Evolutionary conservation across 164 flowering plant species (phyloP).

Genomic region (Vitis riparia): DNA sequence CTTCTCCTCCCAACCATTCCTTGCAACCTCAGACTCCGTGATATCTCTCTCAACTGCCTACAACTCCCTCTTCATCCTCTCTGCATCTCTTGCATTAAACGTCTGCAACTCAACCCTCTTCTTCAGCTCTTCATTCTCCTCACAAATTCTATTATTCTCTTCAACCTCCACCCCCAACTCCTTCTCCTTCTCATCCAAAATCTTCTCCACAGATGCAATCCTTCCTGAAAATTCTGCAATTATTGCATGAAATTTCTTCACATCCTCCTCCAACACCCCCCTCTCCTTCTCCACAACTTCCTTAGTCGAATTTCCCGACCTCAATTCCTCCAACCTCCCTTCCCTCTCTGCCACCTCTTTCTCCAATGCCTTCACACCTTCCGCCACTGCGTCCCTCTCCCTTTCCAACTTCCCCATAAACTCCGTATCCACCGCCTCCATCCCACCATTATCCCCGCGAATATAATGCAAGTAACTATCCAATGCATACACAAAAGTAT

Average conservation of each 20-base stretch:
- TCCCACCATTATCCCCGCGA: slow-evolving; percentile 61
- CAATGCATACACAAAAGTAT: slow-evolving; percentile 22
- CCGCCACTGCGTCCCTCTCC: slow-evolving; percentile 31
- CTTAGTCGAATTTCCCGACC: slow-evolving; percentile 44
- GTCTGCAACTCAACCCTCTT: slow-evolving; percentile 64
- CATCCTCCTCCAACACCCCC: slow-evolving; percentile 55
- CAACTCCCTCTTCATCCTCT: slow-evolving; percentile 93
- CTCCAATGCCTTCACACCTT: slow-evolving; percentile 28
- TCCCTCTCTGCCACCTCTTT: slow-evolving; percentile 37
- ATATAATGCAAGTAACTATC: slow-evolving; percentile 57
- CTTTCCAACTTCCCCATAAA: slow-evolving; percentile 39
- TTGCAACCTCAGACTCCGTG: slow-evolving; percentile 62
- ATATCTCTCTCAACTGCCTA: slow-evolving; percentile 84
- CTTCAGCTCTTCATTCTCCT: slow-evolving; percentile 84
- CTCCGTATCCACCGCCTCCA: slow-evolving; percentile 44
- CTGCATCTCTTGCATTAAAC: slow-evolving; percentile 74
- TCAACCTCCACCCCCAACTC: slow-evolving; percentile 51
- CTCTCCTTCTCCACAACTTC: slow-evolving; percentile 65
- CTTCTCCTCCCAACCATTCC: slow-evolving; percentile 86
- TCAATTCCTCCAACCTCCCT: slow-evolving; percentile 38
- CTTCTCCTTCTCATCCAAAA: slow-evolving; percentile 61
- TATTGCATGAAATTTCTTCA: slow-evolving; percentile 56
- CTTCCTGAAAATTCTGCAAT: slow-evolving; percentile 35
- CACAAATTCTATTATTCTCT: slow-evolving; percentile 45
- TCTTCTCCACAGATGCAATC: slow-evolving; percentile 40